These are phyloP conservation scores for Penicillium chermesinum DNA, from an alignment of 495 filamentous ascomycete species.

Conservation along the genomic window DNA sequence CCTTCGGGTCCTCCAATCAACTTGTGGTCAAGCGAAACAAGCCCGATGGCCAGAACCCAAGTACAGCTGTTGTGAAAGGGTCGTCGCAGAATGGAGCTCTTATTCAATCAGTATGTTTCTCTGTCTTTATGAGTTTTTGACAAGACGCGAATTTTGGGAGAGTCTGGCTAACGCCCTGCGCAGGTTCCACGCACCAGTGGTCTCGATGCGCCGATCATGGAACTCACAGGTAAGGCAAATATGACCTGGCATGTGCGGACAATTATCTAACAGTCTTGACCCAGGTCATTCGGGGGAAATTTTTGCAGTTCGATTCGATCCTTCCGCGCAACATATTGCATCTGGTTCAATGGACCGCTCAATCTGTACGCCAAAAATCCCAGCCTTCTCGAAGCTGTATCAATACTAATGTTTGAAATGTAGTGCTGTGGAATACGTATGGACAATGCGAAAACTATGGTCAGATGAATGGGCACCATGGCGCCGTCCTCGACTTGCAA, in stretches of 20 bases:
- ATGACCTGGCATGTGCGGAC: not conserved
- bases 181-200: constrained; percentile 80
- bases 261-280: constrained; percentile 9
- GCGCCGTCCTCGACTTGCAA: constrained; percentile 84
- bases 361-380: constrained; percentile 59
- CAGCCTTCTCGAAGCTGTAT: not conserved
- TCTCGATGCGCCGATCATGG: constrained; percentile 90
- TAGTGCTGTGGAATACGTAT: constrained; percentile 90
- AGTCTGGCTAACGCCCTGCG: constrained; percentile 8
- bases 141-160: not conserved
- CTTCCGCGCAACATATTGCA: constrained; percentile 79
- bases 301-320: constrained; percentile 87
- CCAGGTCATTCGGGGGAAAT: constrained; percentile 74
- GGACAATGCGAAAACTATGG: constrained; percentile 94
- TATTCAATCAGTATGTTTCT: constrained; percentile 69
- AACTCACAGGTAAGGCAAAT: constrained; percentile 64
- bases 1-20: constrained; percentile 68
- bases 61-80: constrained; percentile 59
- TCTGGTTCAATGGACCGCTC: constrained; percentile 93
- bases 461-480: constrained; percentile 77
- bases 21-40: constrained; percentile 86
- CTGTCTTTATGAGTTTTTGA: not conserved
- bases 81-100: constrained; percentile 67
- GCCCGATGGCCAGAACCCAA: constrained; percentile 57
- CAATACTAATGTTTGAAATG: not conserved